Base-by-base conservation (phyloP, 2,329 filamentous ascomycete species). In the Aspergillus sp. region DNA sequence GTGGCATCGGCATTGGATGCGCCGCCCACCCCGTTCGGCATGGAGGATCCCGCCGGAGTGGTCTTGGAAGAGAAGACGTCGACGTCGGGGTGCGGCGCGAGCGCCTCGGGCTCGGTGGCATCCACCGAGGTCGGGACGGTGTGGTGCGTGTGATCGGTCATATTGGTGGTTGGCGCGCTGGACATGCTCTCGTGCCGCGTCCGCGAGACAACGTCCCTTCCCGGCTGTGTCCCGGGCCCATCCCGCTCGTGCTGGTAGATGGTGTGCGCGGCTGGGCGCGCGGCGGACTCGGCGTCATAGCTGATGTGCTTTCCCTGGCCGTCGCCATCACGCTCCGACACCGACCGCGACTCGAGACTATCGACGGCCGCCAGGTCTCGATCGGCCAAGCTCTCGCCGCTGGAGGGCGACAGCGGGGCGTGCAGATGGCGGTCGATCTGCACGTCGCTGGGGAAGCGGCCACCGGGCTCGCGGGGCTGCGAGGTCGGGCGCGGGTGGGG, bases 391-490 rank as follows among this genome's bases (percentile, higher is more conserved):
- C 86, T 90, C 73, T 86, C 84, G 73, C 85, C 84, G 79, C 89
- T 95, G 79, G 88, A 89, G 55, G 88, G 88, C 67, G 89, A 90
- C 69, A 86, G 79, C 68, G 88, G 84, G 68, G 83, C 85, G 75
- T 91, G 87, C 84, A 90, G 85, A 80, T 88, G 86, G 78, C 89
- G 86, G 73, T 91, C 88, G 71, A 95, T 82, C 77, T 91, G 85
- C 65, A 97, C 79, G 79, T 96, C 92, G 76, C 89, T 95, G 76
- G 93, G 93, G 78, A 99, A 99, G 73, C 92, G 86, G 79, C 93
- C 93, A 86, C 92, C 93, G 85, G 90, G 86, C 82, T 89, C 85
- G 73, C 91, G 86, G 45, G 71, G 68, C 51, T 70, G 73, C 41
- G 65, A 71, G 32, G 68, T 65, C 43, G 69, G 71, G 47, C 69